Evolutionary conservation across 169 alveolate species (phyloP).

Genomic region (Eimeria maxima): DNA sequence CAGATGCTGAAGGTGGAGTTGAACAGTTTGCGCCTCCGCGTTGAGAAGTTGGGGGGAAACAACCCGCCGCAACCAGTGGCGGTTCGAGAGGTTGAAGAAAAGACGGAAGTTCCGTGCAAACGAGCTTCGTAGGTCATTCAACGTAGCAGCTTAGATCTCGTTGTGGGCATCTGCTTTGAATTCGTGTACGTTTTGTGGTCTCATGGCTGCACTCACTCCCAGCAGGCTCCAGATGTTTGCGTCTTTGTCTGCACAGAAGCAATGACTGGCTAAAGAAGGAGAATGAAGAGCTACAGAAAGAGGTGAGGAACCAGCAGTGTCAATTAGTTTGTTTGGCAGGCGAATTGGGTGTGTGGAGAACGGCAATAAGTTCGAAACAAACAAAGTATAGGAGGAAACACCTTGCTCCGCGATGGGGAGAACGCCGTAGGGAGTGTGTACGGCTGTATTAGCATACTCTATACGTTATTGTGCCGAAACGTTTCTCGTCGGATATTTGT

Average conservation of each 20-base stretch:
- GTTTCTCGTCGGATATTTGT: neutral
- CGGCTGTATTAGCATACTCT: neutral
- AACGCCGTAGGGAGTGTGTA: neutral
- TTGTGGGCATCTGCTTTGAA: neutral
- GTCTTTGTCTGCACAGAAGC: slow-evolving; percentile 52
- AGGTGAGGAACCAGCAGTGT: neutral
- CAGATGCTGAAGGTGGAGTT: slow-evolving; percentile 64
- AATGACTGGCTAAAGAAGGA: slow-evolving; percentile 59
- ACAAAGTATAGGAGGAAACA: neutral
- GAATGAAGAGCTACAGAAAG: slow-evolving; percentile 52
- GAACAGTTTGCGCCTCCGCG: slow-evolving; percentile 33
- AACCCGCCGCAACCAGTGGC: neutral
- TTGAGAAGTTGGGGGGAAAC: slow-evolving; percentile 6
- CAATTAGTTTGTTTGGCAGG: neutral
- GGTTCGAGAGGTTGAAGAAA: neutral
- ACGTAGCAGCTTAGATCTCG: neutral
- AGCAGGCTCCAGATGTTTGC: neutral
- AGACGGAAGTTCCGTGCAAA: neutral
- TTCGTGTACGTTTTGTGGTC: neutral
- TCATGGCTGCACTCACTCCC: neutral
- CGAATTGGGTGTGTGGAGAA: neutral
- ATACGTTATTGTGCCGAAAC: neutral
- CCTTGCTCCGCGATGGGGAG: neutral
- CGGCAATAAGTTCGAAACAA: neutral
- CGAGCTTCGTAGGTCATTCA: slow-evolving; percentile 16